Conservation (phyloP, 306 rosid species). For the Citrullus colocynthis region DNA sequence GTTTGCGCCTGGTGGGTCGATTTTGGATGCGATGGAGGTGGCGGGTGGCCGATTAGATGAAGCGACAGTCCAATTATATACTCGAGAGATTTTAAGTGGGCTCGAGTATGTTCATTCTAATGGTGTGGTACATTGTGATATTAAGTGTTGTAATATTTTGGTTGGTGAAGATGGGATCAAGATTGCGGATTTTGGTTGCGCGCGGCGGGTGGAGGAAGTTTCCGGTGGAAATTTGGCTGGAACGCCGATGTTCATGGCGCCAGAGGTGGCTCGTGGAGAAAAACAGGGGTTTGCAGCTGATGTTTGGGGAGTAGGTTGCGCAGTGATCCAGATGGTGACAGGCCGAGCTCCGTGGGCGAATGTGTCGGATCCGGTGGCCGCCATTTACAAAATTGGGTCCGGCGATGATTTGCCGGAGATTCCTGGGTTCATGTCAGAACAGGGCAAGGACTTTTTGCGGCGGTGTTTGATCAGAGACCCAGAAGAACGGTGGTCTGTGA, state of each 20-base stretch:
- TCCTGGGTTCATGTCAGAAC: conserved; percentile 40
- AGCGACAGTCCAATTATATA: conserved; percentile 14
- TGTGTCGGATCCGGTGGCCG: conserved; percentile 39
- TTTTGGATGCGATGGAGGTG: conserved; percentile 24
- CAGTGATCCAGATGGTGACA: conserved; percentile 68
- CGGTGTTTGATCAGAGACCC: conserved; percentile 56
- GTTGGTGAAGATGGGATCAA: conserved; percentile 40
- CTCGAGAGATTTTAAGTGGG: conserved; percentile 49
- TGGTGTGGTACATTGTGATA: conserved; percentile 84
- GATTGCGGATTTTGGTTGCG: conserved; percentile 82
- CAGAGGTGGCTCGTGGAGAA: conserved; percentile 92
- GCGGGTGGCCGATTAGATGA: conserved; percentile 40
- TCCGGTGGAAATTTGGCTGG: conserved; percentile 25
- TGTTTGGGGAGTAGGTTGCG: conserved; percentile 87
- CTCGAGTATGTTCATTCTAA: conserved; percentile 44
- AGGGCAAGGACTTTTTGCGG: conserved; percentile 59
- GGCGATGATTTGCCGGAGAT: conserved; percentile 45
- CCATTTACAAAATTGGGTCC: conserved; percentile 47
- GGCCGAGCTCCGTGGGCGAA: conserved; percentile 52
- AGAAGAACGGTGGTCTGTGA: conserved; percentile 51
- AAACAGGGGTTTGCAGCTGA: conserved; percentile 67
- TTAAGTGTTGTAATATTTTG: conserved; percentile 59
- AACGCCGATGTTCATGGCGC: conserved; percentile 80
- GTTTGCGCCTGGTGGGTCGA: conserved; percentile 51
- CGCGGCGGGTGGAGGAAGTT: conserved; percentile 20